Base-by-base conservation (phyloP, 1,139 yeast genomes). In the Hyphopichia burtonii region DNA sequence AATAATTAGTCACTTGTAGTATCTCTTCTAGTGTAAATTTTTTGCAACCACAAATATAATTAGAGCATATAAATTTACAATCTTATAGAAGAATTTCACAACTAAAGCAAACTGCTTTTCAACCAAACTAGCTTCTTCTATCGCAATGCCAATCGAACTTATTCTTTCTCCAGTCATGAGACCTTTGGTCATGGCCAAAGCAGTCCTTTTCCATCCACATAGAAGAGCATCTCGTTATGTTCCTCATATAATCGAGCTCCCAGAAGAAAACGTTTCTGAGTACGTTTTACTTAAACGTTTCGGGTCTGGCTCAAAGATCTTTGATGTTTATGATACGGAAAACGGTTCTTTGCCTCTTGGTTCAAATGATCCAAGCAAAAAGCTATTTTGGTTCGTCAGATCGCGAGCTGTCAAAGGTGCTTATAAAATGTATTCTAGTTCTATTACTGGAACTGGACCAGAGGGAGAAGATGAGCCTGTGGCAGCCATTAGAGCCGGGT, bases 381-480 rank as follows among this genome's bases (percentile, higher is more conserved):
- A 74, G 25, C 52, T 78, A 12, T 79, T 74, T 51, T 74, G 78
- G 71, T 76, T 78, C 61, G 68, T 68, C 14, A 68, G 85, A 47
- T 79, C 84, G 9, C 66, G 85, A 47, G 83, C 84, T 4, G 84
- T 80, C 36, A 80, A 80, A 56, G 84, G 86, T 37, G 82, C 83
- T 2, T 80, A 80, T 59, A 78, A 72, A 53, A 72, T 80, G 78
- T 80, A 66, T 50, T 71, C 77, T 5, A 59, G 68, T 4, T 63
- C 56, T 14, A 61, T 69, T 31, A 45, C 55, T 34, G 64, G 61
- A 2, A 71, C 78, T 0, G 78, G 77, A 3, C 63, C 65, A 31
- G 53, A 68, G 19, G 80, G 77, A 3, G 73, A 70, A 50, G 80
- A 76, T 44, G 76, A 75, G 48, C 83, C 84, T 0, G 74, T 79